Evolutionary conservation across 371 early-diverging fungal genomes (phyloP), one percentile per base, ranked within the genome.

Genomic region (Lichtheimia corymbifera): DNA sequence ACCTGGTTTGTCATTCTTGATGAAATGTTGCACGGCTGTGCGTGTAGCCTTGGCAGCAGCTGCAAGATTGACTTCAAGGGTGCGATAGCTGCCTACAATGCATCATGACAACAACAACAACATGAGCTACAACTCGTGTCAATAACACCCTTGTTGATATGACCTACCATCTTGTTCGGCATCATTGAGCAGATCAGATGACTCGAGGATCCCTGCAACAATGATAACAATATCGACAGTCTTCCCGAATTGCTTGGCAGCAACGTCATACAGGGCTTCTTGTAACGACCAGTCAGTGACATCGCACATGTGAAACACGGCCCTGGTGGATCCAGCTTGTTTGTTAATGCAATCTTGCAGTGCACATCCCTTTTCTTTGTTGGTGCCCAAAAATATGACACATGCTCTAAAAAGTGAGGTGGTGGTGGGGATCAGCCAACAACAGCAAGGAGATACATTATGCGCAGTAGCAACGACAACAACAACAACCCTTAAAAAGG

Each of bases 31-130:
- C 28, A 93, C 75, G 0, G 89, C 93, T 18, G 91, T 60, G 7
- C 89, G 81, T n/a, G 88, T 88, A 13, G 87, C 87, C 42, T 85
- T 73, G 57, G 85, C 76, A 40, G 88, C 83, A 41, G 88, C 84
- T 1, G 78, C 82, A 27, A 91, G 68, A 64, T 90, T 87, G 52
- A 89, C 79, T 54, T 88, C 84, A 22, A 90, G 65, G 5, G 88
- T 87, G 35, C 76, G 73, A 50, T 79, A 79, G 72, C 77, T 80
- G 5, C 70, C 62, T 35, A 35, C 0, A 35, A 35, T 35, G 35
- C 35, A 35, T 9, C 35, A 35, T 28, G 28, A 22, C 22, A 22
- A 7, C 7, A 28, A 35, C 4, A 4, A 22, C 22, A 22, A 7
- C 7, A 28, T 35, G 35, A 35, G 35, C 22, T 22, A 22, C n/a